Base-by-base conservation (phyloP, 2,329 filamentous ascomycete genomes). In the Aspergillus pseudoviridinutans region DNA sequence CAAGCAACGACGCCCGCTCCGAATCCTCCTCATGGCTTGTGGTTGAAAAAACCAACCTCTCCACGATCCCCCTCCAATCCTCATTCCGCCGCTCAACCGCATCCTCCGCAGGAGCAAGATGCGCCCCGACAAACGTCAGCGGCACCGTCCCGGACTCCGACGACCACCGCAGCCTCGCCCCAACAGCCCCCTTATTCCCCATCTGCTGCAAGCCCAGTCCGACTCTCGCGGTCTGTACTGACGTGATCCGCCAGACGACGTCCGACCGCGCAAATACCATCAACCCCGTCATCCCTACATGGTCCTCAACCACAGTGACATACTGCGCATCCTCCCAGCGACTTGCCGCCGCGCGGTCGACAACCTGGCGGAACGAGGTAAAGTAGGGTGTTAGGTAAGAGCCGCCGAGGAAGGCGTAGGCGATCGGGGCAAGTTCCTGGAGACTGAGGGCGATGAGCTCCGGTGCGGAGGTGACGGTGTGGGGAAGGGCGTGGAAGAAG, bases 141-240 rank as follows among this genome's bases (percentile, higher is more conserved):
- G 32, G 29, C 12, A 97, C 73, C 66, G 90, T 76, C 4, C 65
- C 65, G 14, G 73, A 69, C 35, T 70, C 69, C 7, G 67, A 67
- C 20, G 74, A 68, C 66, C 90, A 88, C 14, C 85, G 81, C 47
- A 94, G 75, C 35, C 92, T 82, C 59, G 93, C 80, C 0, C 89
- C 94, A 0, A 96, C 89, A 3, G 92, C 93, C 29, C 93, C 94
- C 76, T 99, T 99, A 74, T 97, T 97, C 17, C 92, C 94, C 88
- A 96, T 94, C 51, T 93, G 88, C 57, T 87, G 87, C 1, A 92
- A 74, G 0, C 94, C 94, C 51, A 97, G 89, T 0, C 94, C 92
- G 2, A 92, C 88, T 54, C 89, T 90, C 2, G 89, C 91, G n/a
- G 85, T 87, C 62, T 91, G 84, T n/a, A 94, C 78, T 66, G 84